Conservation (phyloP, 352 stramenopile species). For the Pythium grandisporangium region DNA sequence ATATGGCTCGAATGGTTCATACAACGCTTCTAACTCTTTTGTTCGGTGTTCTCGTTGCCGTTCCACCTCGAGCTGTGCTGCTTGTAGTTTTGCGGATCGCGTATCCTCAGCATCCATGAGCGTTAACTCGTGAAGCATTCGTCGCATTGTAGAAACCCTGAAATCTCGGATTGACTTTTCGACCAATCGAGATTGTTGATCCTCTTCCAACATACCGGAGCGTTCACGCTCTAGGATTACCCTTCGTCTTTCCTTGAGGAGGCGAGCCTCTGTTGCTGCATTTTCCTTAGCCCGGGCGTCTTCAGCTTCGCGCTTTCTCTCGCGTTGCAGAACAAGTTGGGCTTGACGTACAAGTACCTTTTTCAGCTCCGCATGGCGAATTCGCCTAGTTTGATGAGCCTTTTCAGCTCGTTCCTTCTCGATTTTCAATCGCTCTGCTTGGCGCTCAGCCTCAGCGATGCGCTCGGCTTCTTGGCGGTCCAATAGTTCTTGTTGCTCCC, state of each 20-base stretch:
- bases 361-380: constrained; percentile 43
- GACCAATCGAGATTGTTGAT: constrained; percentile 15
- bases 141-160: constrained; percentile 17
- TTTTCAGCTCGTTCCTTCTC: constrained; percentile 65
- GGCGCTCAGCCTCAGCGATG: constrained; percentile 36
- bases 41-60: constrained; percentile 13
- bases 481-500: constrained; percentile 40
- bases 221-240: constrained; percentile 22
- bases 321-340: constrained; percentile 27
- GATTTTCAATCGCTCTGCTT: constrained; percentile 32
- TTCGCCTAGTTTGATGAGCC: constrained; percentile 29
- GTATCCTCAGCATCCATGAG: constrained; percentile 43
- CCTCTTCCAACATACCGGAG: constrained; percentile 33
- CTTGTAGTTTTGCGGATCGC: constrained; percentile 17
- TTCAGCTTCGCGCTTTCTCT: too few species aligned
- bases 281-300: too few species aligned
- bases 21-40: constrained; percentile 34
- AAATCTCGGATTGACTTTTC: constrained; percentile 19
- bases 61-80: constrained; percentile 20
- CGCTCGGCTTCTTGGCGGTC: constrained; percentile 54
- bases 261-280: too few species aligned
- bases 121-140: constrained; percentile 28
- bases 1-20: constrained; percentile 44
- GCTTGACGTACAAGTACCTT: constrained; percentile 46
- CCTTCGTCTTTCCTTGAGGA: constrained; percentile 16